phyloP scores from a whole-genome alignment of 257 asterid genomes.

The Galeopsis tetrahit region DNA sequence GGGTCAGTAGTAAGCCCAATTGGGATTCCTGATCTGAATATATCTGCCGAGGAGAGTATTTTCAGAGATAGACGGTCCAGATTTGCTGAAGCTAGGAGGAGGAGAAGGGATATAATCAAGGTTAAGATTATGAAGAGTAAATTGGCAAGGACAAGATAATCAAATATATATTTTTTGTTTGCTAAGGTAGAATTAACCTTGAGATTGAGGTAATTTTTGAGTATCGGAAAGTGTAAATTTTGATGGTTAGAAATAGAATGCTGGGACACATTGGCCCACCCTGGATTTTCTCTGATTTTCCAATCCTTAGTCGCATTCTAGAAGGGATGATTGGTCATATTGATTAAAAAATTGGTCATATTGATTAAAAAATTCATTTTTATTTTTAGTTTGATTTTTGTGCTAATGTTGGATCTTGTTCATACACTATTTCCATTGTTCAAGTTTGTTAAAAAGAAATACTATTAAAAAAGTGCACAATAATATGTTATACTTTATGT shows the following conservation, averaged over 20 bases:
- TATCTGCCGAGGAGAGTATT: slow-evolving; percentile 32
- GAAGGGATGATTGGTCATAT: background rate
- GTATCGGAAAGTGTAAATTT: background rate
- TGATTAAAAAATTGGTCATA: background rate
- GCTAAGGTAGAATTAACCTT: background rate
- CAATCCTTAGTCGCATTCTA: background rate
- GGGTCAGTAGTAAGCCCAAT: slow-evolving; percentile 39
- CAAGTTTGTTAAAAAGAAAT: too few relatives aligned
- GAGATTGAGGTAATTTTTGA: background rate
- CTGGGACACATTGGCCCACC: background rate
- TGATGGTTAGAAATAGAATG: background rate
- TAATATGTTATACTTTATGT: too few relatives aligned
- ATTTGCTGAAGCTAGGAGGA: slow-evolving; percentile 66
- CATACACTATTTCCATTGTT: too few relatives aligned
- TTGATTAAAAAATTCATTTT: too few relatives aligned
- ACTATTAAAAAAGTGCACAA: too few relatives aligned
- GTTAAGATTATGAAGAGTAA: slow-evolving; percentile 38
- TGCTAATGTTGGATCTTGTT: background rate
- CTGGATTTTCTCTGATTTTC: too few relatives aligned
- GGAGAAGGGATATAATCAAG: slow-evolving; percentile 52
- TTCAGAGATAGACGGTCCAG: slow-evolving; percentile 42
- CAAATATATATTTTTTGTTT: background rate
- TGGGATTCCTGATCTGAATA: slow-evolving; percentile 50
- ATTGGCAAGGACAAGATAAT: slow-evolving; percentile 25
- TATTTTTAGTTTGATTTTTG: background rate